Percentiles rank a stretch among this genome's conserved stretches.
phyloP scores from a whole-genome alignment of 805 yeast genomes.

The Pichia rugopelliculosa region DNA sequence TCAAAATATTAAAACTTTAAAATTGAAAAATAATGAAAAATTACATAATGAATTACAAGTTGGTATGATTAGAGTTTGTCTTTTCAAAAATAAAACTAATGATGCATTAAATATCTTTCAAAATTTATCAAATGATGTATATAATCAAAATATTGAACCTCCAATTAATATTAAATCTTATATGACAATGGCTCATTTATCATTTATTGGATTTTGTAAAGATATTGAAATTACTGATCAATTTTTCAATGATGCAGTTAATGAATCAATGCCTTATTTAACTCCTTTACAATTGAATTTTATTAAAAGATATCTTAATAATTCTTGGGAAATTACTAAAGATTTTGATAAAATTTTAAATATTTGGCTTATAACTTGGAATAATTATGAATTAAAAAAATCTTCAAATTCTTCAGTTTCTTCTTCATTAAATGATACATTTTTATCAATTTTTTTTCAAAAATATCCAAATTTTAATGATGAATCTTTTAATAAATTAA shows the following conservation, averaged over 20 bases:
- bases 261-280: constrained; percentile 63
- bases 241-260: constrained; percentile 67
- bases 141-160: constrained; percentile 28
- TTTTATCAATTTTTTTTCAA: constrained; percentile 61
- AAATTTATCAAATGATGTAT: constrained; percentile 47
- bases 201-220: constrained; percentile 71
- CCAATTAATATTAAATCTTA: constrained; percentile 40
- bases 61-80: constrained; percentile 69
- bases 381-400: constrained; percentile 43
- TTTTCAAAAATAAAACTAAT: constrained; percentile 55
- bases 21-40: constrained; percentile 22
- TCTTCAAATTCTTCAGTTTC: constrained; percentile 62
- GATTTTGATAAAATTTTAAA: constrained; percentile 51
- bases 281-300: constrained; percentile 68
- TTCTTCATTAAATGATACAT: constrained; percentile 61
- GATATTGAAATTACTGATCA: constrained; percentile 65
- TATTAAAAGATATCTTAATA: constrained; percentile 55
- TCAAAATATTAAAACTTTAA: constrained; percentile 31
- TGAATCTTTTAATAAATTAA: constrained; percentile 51
- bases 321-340: constrained; percentile 49
- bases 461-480: constrained; percentile 42
- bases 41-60: constrained; percentile 46
- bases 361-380: constrained; percentile 57
- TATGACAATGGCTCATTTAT: constrained; percentile 65
- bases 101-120: constrained; percentile 61